Evolutionary conservation across 2,329 filamentous ascomycete genomes (phyloP), one percentile per base, ranked within the genome.

Genomic region (Arachnopeziza araneosa): DNA sequence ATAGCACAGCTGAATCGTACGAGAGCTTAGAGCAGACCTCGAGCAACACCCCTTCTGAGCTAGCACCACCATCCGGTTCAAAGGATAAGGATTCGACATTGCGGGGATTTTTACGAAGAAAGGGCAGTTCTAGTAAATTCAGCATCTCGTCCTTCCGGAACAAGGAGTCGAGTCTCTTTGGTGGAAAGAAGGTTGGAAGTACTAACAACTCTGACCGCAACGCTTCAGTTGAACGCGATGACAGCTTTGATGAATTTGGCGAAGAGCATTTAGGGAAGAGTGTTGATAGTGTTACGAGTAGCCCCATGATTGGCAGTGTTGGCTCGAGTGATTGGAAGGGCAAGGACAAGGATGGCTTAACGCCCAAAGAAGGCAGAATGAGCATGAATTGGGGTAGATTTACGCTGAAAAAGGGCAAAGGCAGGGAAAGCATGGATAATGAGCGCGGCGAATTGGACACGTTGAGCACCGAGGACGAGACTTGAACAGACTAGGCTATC

Each of bases 91-190:
- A 69, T 21, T 82, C 83, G 14, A 65, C 57, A 75, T 86, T 65
- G 76, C 80, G 69, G 83, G 60, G 86, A 70, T 76, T 88, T 54
- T 81, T 88, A 59, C 82, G 85, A 32, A 88, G 85, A 32, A 88
- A 88, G 74, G 83, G 84, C 55, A 86, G 83, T 70, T 84, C 83
- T 7, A 80, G 83, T 72, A 87, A 87, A 74, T 87, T 87, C 70
- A 83, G 83, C 71, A 75, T 87, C 61, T 80, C 84, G 14, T 83
- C 83, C 68, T 82, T 71, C 63, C 77, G 70, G 22, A 77, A 78
- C 56, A 87, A 84, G 67, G 80, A 82, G 53, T 78, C 79, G 26
- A 71, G 75, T 10, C 72, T 83, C 24, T 84, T 83, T 58, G 66
- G 70, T 22, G 62, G 67, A 66, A 84, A 86, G 76, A 86, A 85